Evolutionary conservation across 352 stramenopile species (phyloP).

Genomic region (Paralagenidium karlingii): DNA sequence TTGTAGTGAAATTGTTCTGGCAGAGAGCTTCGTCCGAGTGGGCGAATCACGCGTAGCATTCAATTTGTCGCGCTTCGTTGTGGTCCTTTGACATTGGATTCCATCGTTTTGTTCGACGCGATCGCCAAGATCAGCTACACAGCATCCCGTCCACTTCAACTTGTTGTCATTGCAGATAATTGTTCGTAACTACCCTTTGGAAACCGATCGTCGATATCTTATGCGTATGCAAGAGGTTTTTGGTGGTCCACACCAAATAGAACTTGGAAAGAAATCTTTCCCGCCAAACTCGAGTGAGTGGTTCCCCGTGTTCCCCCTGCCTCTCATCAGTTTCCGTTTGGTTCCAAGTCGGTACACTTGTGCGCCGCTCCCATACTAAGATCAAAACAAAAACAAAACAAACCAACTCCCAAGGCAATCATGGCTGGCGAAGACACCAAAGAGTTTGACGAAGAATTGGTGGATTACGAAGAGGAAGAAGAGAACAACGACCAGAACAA

Average conservation of each 20-base stretch:
- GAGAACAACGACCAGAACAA: conserved; percentile 65
- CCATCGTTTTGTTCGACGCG: too few species aligned
- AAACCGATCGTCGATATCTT: too few species aligned
- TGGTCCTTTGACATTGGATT: too few species aligned
- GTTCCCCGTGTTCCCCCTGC: not conserved
- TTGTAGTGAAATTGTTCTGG: too few species aligned
- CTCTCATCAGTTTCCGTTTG: conserved; percentile 8
- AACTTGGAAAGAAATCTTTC: conserved; percentile 10
- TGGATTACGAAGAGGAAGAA: conserved; percentile 85
- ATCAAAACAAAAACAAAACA: conserved; percentile 2
- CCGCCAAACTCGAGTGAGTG: conserved; percentile 7
- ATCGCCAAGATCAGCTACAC: too few species aligned
- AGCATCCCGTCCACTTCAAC: too few species aligned
- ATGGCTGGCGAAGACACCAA: conserved; percentile 82
- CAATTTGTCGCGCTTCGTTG: too few species aligned
- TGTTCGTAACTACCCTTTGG: too few species aligned
- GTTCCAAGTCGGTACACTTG: not conserved
- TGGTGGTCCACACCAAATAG: conserved; percentile 21
- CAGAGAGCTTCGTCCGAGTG: too few species aligned
- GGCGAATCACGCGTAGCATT: too few species aligned
- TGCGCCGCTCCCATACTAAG: conserved; percentile 10
- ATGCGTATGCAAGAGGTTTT: too few species aligned
- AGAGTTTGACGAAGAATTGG: conserved; percentile 80
- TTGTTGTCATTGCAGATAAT: too few species aligned
- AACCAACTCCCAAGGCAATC: conserved; percentile 8